phyloP scores from a whole-genome alignment of 1,284 basidiomycete species.

The Irpex sp. region DNA sequence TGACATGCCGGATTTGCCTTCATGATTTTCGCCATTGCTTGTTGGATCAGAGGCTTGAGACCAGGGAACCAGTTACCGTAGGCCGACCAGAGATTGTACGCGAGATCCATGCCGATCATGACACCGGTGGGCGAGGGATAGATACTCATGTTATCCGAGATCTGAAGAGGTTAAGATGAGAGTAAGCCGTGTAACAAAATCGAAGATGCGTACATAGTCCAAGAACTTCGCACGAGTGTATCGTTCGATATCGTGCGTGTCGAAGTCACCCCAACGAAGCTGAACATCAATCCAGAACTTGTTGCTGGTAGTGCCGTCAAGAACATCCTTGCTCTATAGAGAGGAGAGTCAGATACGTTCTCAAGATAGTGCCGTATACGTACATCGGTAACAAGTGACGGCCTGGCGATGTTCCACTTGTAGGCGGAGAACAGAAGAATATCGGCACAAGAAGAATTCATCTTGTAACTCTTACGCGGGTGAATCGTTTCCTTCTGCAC shows the following conservation, averaged over 20 bases:
- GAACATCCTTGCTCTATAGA: slow-evolving; percentile 80
- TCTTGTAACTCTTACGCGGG: slow-evolving; percentile 99
- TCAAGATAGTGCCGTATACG: slow-evolving; percentile 22
- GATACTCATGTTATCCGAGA: slow-evolving; percentile 94
- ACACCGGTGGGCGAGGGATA: slow-evolving; percentile 98
- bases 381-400: slow-evolving; percentile 92
- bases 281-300: slow-evolving; percentile 99
- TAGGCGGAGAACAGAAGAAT: slow-evolving; percentile 96
- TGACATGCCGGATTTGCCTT: slow-evolving; percentile 98
- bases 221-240: slow-evolving; percentile 98
- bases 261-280: slow-evolving; percentile 98
- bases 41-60: slow-evolving; percentile 95
- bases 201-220: slow-evolving; percentile 64
- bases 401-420: slow-evolving; percentile 98
- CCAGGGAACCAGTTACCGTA: slow-evolving; percentile 99
- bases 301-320: slow-evolving; percentile 96
- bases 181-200: slow-evolving; percentile 6
- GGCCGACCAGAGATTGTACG: slow-evolving; percentile 98
- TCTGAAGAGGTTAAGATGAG: slow-evolving; percentile 33
- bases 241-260: slow-evolving; percentile 96
- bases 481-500: slow-evolving; percentile 99
- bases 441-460: slow-evolving; percentile 97
- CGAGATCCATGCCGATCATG: slow-evolving; percentile 97
- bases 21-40: slow-evolving; percentile 99
- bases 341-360: slow-evolving; percentile 8